Base-by-base conservation (phyloP, 768 basidiomycete genomes). In the Fomitopsis serialis region DNA sequence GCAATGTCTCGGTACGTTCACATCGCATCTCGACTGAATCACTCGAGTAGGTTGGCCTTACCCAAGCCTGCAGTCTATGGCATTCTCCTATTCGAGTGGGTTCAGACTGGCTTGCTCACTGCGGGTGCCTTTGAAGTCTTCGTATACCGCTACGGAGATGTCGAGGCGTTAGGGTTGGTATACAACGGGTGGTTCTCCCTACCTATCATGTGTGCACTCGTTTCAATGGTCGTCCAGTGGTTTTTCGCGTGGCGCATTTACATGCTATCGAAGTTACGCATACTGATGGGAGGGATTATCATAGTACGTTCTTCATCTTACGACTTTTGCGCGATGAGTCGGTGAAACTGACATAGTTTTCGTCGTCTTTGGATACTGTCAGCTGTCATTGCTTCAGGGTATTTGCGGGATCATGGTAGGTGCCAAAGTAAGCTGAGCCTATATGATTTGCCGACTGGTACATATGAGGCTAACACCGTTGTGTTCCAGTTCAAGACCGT, bases 211-310 rank as follows among this genome's bases (percentile, higher is more conserved):
- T 24, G 35, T 43, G 54, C n/a, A 21, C 8, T 58, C n/a, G 27
- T 55, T 21, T 43, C 57, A 8, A 45, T 21, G 1, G 37, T 40
- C 13, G 52, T 58, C 4, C 57, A 58, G 35, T 15, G 12, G n/a
- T 55, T 35, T 51, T 58, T 45, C 32, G 46, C 46, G 17, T 50
- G 57, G 42, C 42, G 57, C 15, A 55, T 58, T 23, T 50, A 21
- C 21, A 42, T 48, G 9, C 40, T 58, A 6, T 43, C 54, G 15
- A 15, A 29, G 27, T 53, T 50, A 8, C 43, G 27, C 12, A 12
- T 45, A 9, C 24, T 55, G 9, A 17, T 24, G 9, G 53, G 34
- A 13, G 42, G 45, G 9, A 55, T 58, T 24, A 2, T 42, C 24
- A 25, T 51, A 12, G 47, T 48, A 22, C 25, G 32, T 48, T 12